Evolutionary conservation across 345 rosid genomes (phyloP).

Genomic region (Orychophragmus violaceus): DNA sequence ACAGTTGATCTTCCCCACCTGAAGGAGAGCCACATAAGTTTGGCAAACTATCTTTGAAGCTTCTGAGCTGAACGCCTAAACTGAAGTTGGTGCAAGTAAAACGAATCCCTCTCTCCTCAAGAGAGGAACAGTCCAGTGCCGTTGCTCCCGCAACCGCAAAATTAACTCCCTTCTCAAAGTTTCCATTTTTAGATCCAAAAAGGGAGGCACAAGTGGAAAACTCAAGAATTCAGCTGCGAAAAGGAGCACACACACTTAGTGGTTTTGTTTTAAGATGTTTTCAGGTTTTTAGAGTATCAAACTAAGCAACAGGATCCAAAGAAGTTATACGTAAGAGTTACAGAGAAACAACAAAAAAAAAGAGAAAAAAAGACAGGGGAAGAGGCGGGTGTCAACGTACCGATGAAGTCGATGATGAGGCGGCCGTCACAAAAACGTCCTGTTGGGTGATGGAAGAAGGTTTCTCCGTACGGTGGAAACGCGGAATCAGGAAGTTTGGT

Average conservation of each 20-base stretch:
- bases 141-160: slow-evolving; percentile 48
- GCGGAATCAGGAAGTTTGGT: slow-evolving; percentile 6
- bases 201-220: slow-evolving; percentile 37
- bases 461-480: slow-evolving; percentile 39
- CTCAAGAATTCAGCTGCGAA: slow-evolving; percentile 40
- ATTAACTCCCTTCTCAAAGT: slow-evolving; percentile 37
- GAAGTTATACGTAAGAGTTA: not conserved
- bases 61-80: slow-evolving; percentile 35
- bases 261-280: too few relatives aligned
- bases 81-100: slow-evolving; percentile 13
- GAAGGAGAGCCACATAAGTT: slow-evolving; percentile 32
- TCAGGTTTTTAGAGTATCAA: too few relatives aligned
- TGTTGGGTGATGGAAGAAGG: slow-evolving; percentile 41
- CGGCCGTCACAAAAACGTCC: slow-evolving; percentile 51
- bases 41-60: slow-evolving; percentile 37
- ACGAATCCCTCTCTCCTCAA: slow-evolving; percentile 27
- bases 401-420: slow-evolving; percentile 47
- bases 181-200: slow-evolving; percentile 23
- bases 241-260: too few relatives aligned
- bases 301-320: too few relatives aligned
- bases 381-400: slow-evolving; percentile 18
- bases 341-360: not conserved
- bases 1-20: slow-evolving; percentile 8
- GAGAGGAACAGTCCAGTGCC: slow-evolving; percentile 28
- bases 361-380: not conserved